These are phyloP conservation scores for Mucor irregularis DNA, from an alignment of 371 early-diverging fungal species.

Conservation along the genomic window DNA sequence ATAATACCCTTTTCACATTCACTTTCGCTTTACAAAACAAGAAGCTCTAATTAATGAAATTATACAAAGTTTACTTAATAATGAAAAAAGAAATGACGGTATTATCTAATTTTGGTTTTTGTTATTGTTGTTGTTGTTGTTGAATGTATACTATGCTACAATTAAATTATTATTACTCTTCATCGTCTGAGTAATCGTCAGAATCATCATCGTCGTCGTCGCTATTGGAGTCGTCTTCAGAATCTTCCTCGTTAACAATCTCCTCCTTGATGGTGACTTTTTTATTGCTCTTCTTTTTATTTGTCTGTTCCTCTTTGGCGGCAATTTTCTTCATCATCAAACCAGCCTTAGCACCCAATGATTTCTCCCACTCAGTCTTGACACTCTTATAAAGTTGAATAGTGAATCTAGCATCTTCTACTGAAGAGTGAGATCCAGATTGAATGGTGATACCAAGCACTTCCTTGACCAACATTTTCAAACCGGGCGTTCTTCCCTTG, in stretches of 20 bases:
- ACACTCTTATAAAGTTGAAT: conserved; percentile 87
- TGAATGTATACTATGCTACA: too few relatives aligned
- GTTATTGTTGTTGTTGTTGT: too few relatives aligned
- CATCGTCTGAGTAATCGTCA: not conserved
- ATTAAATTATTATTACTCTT: too few relatives aligned
- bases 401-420: conserved; percentile 89
- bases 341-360: conserved; percentile 32
- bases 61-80: too few relatives aligned
- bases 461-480: conserved; percentile 76
- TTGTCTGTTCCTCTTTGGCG: conserved; percentile 12
- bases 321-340: conserved; percentile 21
- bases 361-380: conserved; percentile 82
- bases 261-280: conserved; percentile 10
- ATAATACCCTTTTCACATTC: too few relatives aligned
- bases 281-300: conserved; percentile 10
- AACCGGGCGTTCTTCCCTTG: conserved; percentile 71
- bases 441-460: conserved; percentile 83
- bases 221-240: not conserved
- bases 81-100: too few relatives aligned
- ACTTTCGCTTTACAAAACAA: too few relatives aligned
- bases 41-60: too few relatives aligned
- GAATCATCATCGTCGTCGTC: not conserved
- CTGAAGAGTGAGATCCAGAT: conserved; percentile 87
- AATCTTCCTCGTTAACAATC: not conserved
- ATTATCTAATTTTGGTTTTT: too few relatives aligned